Evolutionary conservation across 495 filamentous ascomycete species (phyloP).

Genomic region (Annulohypoxylon maeteangense): DNA sequence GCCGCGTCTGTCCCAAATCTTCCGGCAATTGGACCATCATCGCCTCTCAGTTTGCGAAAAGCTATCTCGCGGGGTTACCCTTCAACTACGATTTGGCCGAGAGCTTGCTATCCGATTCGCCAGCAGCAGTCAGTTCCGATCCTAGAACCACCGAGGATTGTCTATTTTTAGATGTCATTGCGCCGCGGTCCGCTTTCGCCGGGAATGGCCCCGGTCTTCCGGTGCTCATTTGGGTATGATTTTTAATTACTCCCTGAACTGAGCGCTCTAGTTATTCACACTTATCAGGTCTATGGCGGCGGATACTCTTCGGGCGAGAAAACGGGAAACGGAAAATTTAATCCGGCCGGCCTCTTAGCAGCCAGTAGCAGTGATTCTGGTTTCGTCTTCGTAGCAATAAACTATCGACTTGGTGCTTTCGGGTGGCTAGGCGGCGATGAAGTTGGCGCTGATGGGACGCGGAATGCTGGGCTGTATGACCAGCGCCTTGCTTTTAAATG

Average conservation of each 20-base stretch:
- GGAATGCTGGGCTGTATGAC: slow-evolving; percentile 62
- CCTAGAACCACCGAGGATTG: slow-evolving; percentile 2
- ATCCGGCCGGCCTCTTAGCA: slow-evolving; percentile 11
- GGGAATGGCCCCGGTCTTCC: background rate
- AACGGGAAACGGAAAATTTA: slow-evolving; percentile 11
- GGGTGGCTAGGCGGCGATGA: slow-evolving; percentile 66
- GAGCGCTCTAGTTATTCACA: background rate
- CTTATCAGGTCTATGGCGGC: slow-evolving; percentile 6
- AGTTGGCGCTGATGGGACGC: slow-evolving; percentile 56
- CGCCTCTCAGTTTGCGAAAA: background rate
- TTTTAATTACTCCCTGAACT: no score
- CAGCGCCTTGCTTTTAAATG: slow-evolving; percentile 64
- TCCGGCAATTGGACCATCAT: slow-evolving; percentile 3
- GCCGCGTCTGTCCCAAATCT: slow-evolving; percentile 8
- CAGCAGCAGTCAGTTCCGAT: background rate
- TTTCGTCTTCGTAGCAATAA: slow-evolving; percentile 67
- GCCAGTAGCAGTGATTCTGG: slow-evolving; percentile 4
- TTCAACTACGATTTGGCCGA: background rate
- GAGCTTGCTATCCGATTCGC: background rate
- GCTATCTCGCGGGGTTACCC: background rate
- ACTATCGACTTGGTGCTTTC: slow-evolving; percentile 71
- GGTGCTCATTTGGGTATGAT: slow-evolving; percentile 1
- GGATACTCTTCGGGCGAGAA: slow-evolving; percentile 10
- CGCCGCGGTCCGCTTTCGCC: slow-evolving; percentile 1
- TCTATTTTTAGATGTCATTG: slow-evolving; percentile 6